Evolutionary conservation across 129 eudicot genomes (phyloP), one percentile per base, ranked within the genome.

Genomic region (Apium graveolens): DNA sequence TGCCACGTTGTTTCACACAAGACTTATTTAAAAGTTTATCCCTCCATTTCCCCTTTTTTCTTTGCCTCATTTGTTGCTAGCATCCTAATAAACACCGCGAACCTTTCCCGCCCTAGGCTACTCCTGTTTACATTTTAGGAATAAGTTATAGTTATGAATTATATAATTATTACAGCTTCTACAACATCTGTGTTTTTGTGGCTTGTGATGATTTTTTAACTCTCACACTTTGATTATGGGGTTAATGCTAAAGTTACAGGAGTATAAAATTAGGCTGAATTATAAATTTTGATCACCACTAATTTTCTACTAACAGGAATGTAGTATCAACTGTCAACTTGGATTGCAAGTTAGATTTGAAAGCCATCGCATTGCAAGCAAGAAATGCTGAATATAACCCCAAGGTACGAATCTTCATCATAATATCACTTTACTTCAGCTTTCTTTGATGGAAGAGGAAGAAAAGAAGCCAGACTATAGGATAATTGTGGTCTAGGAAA

Each of bases 361-460:
- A 90, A 80, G 85, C 90, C 16, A 90, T 93, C 77, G 98, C 98
- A 53, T 71, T 90, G 75, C 92, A 93, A 78, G 98, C 98, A 63
- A 90, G 97, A 29, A 93, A 93, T 83, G 97, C 97, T 78, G 98
- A 93, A 79, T 91, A 93, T 78, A 93, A 93, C 77, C 98, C 98
- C 26, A 93, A 89, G 93, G 98, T 88, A 86, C 76, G 84, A 32
- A 57, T 17, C 68, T 57, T 78, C n/a, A 3, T 62, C n/a, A 43
- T 10, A 34, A 7, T 32, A 69, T 79, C 37, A 9, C 42, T 62
- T 38, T 16, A 32, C n/a, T 24, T 76, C n/a, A 32, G 8, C 32
- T 31, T 76, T 76, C 20, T 39, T 12, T 57, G 31, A 34, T 20
- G 11, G 44, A 55, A 20, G 31, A 5, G 53, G 13, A n/a, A n/a